These are phyloP conservation scores for Bolboschoenoplectus hybrid DNA, from an alignment of 202 grass and related monocot genomes.

Conservation along the genomic window DNA sequence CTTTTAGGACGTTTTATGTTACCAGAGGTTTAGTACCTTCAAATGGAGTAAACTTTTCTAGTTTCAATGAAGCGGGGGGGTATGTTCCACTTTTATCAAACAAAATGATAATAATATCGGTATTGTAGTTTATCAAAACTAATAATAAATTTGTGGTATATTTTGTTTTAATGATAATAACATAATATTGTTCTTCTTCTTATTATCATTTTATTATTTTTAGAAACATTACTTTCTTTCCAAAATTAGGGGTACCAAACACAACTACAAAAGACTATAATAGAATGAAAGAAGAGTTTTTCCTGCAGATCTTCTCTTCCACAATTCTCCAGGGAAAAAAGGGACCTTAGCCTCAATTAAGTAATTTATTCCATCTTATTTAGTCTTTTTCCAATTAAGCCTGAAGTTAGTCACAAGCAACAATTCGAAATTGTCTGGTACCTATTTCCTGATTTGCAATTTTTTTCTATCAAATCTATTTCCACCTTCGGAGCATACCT, in stretches of 20 bases:
- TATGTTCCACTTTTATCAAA: too few relatives aligned
- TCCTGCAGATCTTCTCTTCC: background rate
- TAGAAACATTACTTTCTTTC: background rate
- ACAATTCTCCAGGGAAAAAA: background rate
- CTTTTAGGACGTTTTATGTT: too few relatives aligned
- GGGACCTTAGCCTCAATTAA: background rate
- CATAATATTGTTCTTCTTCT: background rate
- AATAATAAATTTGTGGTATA: background rate
- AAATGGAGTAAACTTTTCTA: too few relatives aligned
- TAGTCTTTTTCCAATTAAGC: background rate
- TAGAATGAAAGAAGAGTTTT: background rate
- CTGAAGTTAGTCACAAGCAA: constrained; percentile 4
- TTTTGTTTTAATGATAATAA: background rate
- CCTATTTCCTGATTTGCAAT: background rate
- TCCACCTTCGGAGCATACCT: background rate
- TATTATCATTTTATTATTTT: background rate
- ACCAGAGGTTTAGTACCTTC: too few relatives aligned
- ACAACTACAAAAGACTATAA: background rate
- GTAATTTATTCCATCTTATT: background rate
- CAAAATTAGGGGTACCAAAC: background rate
- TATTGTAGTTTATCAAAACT: background rate
- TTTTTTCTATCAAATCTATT: background rate
- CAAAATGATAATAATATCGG: background rate
- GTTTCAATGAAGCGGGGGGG: too few relatives aligned
- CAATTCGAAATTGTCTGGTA: background rate